Percentiles rank a stretch among this genome's conserved stretches.
These are phyloP conservation scores for Torulaspora quercuum DNA, from an alignment of 805 yeast species.

Conservation along the genomic window DNA sequence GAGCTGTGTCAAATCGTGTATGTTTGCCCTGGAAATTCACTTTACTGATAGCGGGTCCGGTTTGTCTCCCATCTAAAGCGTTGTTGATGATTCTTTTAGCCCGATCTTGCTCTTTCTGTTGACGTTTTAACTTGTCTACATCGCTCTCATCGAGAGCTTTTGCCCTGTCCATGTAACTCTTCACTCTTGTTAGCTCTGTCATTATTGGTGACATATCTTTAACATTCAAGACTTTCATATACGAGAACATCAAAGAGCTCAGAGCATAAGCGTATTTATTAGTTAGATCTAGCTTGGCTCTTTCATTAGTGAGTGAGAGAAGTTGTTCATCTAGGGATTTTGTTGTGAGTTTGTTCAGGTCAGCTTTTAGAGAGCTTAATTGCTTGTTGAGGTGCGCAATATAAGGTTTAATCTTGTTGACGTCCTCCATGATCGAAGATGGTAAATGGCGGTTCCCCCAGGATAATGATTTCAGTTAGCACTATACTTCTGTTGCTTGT, in stretches of 20 bases:
- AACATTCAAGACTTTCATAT: slow-evolving; percentile 28
- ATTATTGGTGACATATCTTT: slow-evolving; percentile 47
- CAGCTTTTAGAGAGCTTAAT: slow-evolving; percentile 20
- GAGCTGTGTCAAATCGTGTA: slow-evolving; percentile 43
- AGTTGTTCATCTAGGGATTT: slow-evolving; percentile 32
- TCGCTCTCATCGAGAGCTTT: slow-evolving; percentile 31
- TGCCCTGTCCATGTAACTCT: slow-evolving; percentile 60
- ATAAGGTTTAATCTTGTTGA: slow-evolving; percentile 30
- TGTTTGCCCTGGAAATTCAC: slow-evolving; percentile 54
- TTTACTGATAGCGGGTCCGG: slow-evolving; percentile 51
- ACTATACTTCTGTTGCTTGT: too few species aligned
- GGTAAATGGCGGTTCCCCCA: too few species aligned
- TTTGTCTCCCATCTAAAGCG: slow-evolving; percentile 40
- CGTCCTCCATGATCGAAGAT: slow-evolving; percentile 31
- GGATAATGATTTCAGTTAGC: too few species aligned
- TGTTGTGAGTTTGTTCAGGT: slow-evolving; percentile 22
- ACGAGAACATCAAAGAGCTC: slow-evolving; percentile 32
- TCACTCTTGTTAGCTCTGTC: slow-evolving; percentile 63
- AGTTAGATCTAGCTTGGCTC: slow-evolving; percentile 24
- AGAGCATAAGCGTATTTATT: slow-evolving; percentile 31
- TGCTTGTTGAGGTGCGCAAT: slow-evolving; percentile 26
- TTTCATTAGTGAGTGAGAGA: slow-evolving; percentile 21
- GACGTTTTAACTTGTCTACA: slow-evolving; percentile 27
- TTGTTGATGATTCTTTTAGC: slow-evolving; percentile 47
- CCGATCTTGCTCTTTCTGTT: slow-evolving; percentile 35